A percentile compares a stretch with the other conserved stretches of the same genome.
Conservation (phyloP, 129 eudicot genomes). For the Daucus carota region DNA sequence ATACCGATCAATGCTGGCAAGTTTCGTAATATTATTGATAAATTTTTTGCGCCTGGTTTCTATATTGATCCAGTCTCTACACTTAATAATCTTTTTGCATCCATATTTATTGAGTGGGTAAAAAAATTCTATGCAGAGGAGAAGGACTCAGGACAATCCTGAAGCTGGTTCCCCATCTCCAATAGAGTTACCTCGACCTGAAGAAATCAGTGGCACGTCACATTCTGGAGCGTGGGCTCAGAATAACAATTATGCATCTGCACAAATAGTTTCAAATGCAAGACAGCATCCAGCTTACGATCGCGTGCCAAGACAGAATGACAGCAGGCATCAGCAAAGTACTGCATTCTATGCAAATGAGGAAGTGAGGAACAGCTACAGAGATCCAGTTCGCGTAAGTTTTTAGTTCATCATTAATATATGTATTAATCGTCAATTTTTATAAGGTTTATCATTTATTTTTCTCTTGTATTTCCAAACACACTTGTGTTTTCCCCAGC, state of each 20-base stretch:
- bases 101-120: not conserved
- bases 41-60: conserved; percentile 1
- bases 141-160: conserved; percentile 57
- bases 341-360: conserved; percentile 31
- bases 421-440: not conserved
- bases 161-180: too few relatives aligned
- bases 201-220: conserved; percentile 42
- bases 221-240: conserved; percentile 84
- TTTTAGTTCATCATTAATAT: not conserved
- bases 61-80: not conserved
- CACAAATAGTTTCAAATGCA: conserved; percentile 52
- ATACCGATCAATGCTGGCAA: conserved; percentile 65
- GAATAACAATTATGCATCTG: conserved; percentile 49
- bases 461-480: not conserved
- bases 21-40: not conserved
- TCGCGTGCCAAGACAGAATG: conserved; percentile 29
- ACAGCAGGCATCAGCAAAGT: conserved; percentile 16
- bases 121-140: conserved; percentile 46
- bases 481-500: conserved; percentile 25
- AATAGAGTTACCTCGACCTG: conserved; percentile 73
- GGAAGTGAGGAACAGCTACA: conserved; percentile 38
- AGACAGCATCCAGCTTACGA: conserved; percentile 66
- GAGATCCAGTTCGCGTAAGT: conserved; percentile 69
- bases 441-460: not conserved
- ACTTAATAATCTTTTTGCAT: not conserved